Evolutionary conservation across 2,329 filamentous ascomycete genomes (phyloP), one percentile per base, ranked within the genome.

Genomic region (Alternaria ethzedia): DNA sequence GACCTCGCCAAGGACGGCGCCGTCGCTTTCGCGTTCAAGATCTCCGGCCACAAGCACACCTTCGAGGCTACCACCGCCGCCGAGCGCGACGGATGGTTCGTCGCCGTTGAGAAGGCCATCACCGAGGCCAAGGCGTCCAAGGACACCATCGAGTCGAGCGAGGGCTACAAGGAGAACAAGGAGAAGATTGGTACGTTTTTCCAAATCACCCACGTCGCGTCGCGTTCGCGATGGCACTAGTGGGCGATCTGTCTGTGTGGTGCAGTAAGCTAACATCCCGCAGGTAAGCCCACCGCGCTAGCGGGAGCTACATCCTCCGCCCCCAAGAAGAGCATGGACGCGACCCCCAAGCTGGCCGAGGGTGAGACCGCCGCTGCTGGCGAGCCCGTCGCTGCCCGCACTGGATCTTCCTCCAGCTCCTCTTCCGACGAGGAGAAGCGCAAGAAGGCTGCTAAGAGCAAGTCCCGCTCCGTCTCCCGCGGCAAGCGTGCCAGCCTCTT

Each of bases 51-150:
- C 84, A 97, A 97, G 89, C 94, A 97, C 87, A 88, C 88, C 65
- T 97, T 99, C 87, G 95, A 97, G 88, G 93, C 95, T 61, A 77
- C 63, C 57, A 66, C 20, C n/a, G 75, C 87, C 52, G 84, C 88
- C 63, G 94, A 97, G 84, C 94, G 95, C 79, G 93, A 97, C 82
- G 93, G 91, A 87, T 98, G 96, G 96, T 88, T 97, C 75, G 84
- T 89, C 67, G 91, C 94, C 86, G 88, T 92, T 57, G 87, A 89
- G 55, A 63, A 64, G 63, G 66, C 68, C 57, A 65, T 70, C 57
- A 59, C 63, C 13, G 93, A 97, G 84, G 94, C 93, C 76, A 96
- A 96, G 87, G 90, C 91, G 74, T 84, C 92, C 62, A 90, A 90
- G 76, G 86, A 91, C 69, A 86, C 86, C 59, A 87, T 97, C 73